Evolutionary conservation across 495 filamentous ascomycete genomes (phyloP).

Genomic region (Podospora australis): DNA sequence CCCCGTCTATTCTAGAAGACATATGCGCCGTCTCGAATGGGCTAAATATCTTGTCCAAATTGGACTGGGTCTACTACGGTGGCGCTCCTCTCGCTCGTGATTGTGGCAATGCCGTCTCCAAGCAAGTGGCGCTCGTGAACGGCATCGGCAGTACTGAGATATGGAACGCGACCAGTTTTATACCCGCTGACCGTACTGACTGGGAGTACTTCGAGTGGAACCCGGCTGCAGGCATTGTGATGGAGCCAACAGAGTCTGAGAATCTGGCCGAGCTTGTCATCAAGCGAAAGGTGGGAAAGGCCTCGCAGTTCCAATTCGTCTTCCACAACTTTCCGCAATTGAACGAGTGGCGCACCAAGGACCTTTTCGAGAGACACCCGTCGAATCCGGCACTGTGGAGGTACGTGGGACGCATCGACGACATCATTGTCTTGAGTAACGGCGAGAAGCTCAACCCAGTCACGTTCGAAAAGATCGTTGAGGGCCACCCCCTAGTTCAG

Average conservation of each 20-base stretch:
- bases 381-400: conserved; percentile 36
- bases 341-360: conserved; percentile 42
- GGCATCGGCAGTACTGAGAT: conserved; percentile 22
- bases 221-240: conserved; percentile 15
- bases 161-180: conserved; percentile 1
- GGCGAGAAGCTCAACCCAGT: conserved; percentile 53
- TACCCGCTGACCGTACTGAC: conserved; percentile 5
- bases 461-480: conserved; percentile 37
- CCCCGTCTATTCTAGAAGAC: conserved; percentile 24
- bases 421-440: conserved; percentile 50
- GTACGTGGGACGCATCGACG: conserved; percentile 43
- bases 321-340: conserved; percentile 41
- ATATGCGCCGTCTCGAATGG: conserved; percentile 10
- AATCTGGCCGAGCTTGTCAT: conserved; percentile 14
- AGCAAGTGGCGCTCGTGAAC: conserved; percentile 6
- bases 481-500: conserved; percentile 29
- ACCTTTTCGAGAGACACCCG: conserved; percentile 46
- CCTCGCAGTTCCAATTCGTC: conserved; percentile 5
- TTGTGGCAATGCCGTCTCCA: conserved; percentile 6
- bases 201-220: conserved; percentile 25
- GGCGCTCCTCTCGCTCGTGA: conserved; percentile 11
- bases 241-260: conserved; percentile 17
- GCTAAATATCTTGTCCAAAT: conserved; percentile 11
- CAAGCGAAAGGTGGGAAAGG: conserved; percentile 6
- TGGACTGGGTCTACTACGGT: conserved; percentile 22